Percentiles rank a stretch among this genome's conserved stretches.
Conservation (phyloP, 2,329 filamentous ascomycete genomes). For the Penicillium psychrosexuale region DNA sequence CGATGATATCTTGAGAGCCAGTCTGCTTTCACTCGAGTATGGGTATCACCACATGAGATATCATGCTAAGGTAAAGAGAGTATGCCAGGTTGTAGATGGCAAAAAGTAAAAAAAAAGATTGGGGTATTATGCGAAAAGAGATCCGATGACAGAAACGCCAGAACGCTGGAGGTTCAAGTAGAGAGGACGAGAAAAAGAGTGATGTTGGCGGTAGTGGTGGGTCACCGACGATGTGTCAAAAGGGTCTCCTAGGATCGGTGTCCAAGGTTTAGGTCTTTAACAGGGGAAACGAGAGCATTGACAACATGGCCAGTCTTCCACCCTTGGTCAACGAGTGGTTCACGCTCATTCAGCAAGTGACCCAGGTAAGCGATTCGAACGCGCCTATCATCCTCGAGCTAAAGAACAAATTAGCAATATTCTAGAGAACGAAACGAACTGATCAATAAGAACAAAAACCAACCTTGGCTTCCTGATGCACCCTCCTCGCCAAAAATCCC, state of each 20-base stretch:
- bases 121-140: slow-evolving; percentile 30
- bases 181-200: background rate
- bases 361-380: slow-evolving; percentile 78
- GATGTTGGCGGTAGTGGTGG: background rate
- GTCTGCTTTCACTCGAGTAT: background rate
- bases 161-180: slow-evolving; percentile 14
- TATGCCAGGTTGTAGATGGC: background rate
- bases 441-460: slow-evolving; percentile 29
- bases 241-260: background rate
- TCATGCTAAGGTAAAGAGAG: background rate
- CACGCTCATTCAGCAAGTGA: slow-evolving; percentile 68
- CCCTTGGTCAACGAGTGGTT: slow-evolving; percentile 64
- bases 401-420: slow-evolving; percentile 7
- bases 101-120: background rate
- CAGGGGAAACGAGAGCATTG: slow-evolving; percentile 61
- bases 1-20: background rate
- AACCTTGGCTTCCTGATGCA: slow-evolving; percentile 64
- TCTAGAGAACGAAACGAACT: background rate
- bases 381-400: slow-evolving; percentile 59
- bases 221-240: background rate
- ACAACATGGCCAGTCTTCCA: slow-evolving; percentile 74
- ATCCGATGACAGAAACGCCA: slow-evolving; percentile 15
- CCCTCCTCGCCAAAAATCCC: slow-evolving; percentile 58
- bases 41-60: background rate
- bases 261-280: background rate